Conservation (phyloP, 495 filamentous ascomycete genomes). For the Neurospora hispaniola region DNA sequence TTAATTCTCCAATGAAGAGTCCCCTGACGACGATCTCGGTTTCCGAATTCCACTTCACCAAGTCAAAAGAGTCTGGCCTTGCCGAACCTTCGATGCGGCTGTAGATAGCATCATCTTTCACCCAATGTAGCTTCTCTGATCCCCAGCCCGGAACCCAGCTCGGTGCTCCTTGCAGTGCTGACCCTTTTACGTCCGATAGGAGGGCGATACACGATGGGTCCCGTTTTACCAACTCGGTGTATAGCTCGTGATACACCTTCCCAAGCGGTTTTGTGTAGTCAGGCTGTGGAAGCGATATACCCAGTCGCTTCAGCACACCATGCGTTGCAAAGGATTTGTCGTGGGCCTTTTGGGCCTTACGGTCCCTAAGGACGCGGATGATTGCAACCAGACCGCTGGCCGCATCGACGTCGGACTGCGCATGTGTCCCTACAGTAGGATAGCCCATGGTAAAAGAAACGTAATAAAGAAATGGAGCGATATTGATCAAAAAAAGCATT, state of each 20-base stretch:
- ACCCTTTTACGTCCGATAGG: background rate
- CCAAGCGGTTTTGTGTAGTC: background rate
- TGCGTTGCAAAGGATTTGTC: background rate
- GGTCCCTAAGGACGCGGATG: background rate
- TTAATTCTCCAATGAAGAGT: background rate
- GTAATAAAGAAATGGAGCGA: fast-evolving
- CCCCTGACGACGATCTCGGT: background rate
- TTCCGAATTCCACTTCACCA: background rate
- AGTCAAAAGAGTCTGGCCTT: background rate
- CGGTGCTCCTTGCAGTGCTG: background rate
- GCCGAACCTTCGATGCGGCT: background rate
- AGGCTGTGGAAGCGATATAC: background rate
- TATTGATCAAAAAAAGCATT: background rate
- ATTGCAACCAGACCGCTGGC: background rate
- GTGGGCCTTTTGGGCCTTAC: background rate
- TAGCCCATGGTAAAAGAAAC: background rate
- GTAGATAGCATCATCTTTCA: background rate
- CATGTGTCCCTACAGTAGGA: background rate
- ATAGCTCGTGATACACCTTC: background rate
- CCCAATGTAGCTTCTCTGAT: background rate
- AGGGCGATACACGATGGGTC: background rate
- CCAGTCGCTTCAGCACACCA: background rate
- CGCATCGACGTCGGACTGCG: background rate
- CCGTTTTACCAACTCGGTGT: background rate
- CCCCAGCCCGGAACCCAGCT: background rate